A percentile compares a stretch with the other conserved stretches of the same genome.
These are phyloP conservation scores for Panellus pusillus DNA, from an alignment of 768 basidiomycete genomes.

Conservation along the genomic window DNA sequence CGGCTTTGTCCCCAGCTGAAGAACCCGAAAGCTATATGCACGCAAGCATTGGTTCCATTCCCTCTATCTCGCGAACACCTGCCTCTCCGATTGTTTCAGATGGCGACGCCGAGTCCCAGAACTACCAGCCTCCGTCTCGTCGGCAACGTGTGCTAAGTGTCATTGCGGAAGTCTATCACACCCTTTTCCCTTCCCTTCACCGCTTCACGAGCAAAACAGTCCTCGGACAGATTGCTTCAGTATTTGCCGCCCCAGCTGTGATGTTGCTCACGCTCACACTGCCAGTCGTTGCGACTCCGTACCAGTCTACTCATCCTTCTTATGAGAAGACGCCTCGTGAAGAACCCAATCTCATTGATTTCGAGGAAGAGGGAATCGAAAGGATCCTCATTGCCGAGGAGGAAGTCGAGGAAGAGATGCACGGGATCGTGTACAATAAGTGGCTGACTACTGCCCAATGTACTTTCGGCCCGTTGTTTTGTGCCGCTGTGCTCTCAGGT, in stretches of 20 bases:
- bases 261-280: conserved; percentile 84
- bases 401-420: conserved; percentile 67
- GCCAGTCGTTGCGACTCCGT: conserved; percentile 80
- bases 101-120: conserved; percentile 45
- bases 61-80: conserved; percentile 59
- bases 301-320: conserved; percentile 32
- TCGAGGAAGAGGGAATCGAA: conserved; percentile 77
- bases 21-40: conserved; percentile 20
- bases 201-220: conserved; percentile 70
- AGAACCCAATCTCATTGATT: conserved; percentile 57
- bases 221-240: conserved; percentile 66
- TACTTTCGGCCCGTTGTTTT: conserved; percentile 78
- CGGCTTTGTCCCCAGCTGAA: conserved; percentile 20
- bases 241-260: conserved; percentile 87
- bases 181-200: conserved; percentile 84
- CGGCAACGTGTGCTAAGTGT: conserved; percentile 39
- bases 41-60: conserved; percentile 33
- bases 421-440: conserved; percentile 68
- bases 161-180: conserved; percentile 48
- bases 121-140: conserved; percentile 40
- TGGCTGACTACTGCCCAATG: conserved; percentile 88
- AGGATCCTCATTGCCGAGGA: conserved; percentile 72
- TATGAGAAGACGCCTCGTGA: conserved; percentile 41
- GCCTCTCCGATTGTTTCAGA: conserved; percentile 44
- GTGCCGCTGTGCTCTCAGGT: conserved; percentile 77